These are phyloP conservation scores for Pyrenopolyporus hunteri DNA, from an alignment of 495 filamentous ascomycete genomes.

Conservation along the genomic window DNA sequence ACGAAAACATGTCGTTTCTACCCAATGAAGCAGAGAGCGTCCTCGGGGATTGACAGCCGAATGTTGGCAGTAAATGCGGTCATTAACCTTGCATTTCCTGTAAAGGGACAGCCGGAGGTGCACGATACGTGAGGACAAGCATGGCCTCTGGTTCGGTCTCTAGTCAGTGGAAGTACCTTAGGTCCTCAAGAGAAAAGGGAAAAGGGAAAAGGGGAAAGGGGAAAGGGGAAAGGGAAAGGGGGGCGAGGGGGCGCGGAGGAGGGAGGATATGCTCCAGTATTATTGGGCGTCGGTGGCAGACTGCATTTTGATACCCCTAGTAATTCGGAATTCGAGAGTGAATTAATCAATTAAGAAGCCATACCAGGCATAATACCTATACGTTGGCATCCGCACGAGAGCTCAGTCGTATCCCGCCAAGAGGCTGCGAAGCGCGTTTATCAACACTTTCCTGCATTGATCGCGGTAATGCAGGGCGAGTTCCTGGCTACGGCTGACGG, in stretches of 20 bases:
- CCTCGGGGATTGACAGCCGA: constrained; percentile 12
- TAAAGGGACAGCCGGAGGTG: not conserved
- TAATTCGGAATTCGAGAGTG: constrained; percentile 33
- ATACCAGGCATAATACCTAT: not conserved
- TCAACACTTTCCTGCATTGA: constrained; percentile 50
- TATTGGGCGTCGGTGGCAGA: constrained; percentile 34
- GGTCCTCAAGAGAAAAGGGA: not conserved
- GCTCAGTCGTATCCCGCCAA: constrained; percentile 21
- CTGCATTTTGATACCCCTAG: constrained; percentile 40
- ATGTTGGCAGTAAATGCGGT: not conserved
- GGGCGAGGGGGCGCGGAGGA: too few relatives aligned
- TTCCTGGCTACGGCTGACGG: constrained; percentile 47
- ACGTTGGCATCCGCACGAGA: not conserved
- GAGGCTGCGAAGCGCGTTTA: constrained; percentile 39
- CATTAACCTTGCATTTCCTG: not conserved
- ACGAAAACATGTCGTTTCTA: constrained; percentile 51
- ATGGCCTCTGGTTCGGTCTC: not conserved
- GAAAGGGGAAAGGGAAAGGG: too few relatives aligned
- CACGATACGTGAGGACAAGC: not conserved
- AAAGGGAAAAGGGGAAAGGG: too few relatives aligned
- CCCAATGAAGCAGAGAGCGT: constrained; percentile 42
- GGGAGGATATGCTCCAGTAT: constrained; percentile 16
- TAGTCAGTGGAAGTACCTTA: not conserved
- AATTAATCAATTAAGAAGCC: constrained; percentile 23
- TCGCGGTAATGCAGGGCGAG: constrained; percentile 49